Evolutionary conservation across 1,139 yeast species (phyloP), one percentile per base, ranked within the genome.

Genomic region (Candida sanyaensis): DNA sequence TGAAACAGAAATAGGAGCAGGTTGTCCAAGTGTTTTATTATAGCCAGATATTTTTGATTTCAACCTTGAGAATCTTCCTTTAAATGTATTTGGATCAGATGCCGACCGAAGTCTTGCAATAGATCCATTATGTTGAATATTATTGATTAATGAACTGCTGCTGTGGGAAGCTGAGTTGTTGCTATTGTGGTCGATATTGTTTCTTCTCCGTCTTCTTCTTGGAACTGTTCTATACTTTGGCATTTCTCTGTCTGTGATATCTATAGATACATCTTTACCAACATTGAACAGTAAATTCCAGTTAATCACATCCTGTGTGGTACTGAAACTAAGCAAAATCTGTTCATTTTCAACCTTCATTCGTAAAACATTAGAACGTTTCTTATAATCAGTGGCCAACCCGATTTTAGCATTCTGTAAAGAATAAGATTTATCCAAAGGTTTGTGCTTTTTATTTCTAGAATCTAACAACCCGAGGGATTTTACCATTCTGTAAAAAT

Each of bases 211-310:
- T 61, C 91, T 72, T 56, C 92, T 72, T 56, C 92, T 69, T 4
- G 95, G 95, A 8, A 87, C 90, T 0, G 89, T 84, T 59, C 91
- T 72, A 62, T 86, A 86, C 28, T 73, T 72, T 3, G 95, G 93
- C 62, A 81, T 61, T 43, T 80, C 83, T 43, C 95, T 69, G 26
- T 77, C 70, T 33, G 69, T 72, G 28, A 87, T 56, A 62, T 87
- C 93, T 39, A 86, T 65, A 3, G 90, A 69, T 27, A 86, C 79
- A 56, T 84, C 88, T 47, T 81, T 80, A 1, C 89, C 93, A 6
- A 80, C 71, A 43, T 76, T 73, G 4, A 87, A 49, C 42, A 80
- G 80, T 61, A 76, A 72, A 49, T 85, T 77, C 92, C 93, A 86
- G 41, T 77, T 79, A 30, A 87, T 78, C 70, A 87, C 71, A 32